Conservation (phyloP, 148 eudicot genomes). For the Agrostemma githago region DNA sequence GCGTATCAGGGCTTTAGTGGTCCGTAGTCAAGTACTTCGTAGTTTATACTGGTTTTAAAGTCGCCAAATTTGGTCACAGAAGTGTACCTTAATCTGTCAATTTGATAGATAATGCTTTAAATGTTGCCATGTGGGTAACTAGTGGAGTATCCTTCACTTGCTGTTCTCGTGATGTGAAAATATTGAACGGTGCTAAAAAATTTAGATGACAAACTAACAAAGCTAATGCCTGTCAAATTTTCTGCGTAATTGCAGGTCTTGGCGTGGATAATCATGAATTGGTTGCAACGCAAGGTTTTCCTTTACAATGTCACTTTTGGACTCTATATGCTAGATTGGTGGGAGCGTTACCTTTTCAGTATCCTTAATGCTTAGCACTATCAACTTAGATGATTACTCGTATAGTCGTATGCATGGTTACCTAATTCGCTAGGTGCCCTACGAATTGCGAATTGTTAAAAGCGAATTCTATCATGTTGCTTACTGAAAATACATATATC, state of each 20-base stretch:
- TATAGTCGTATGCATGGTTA: neutral
- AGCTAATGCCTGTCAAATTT: neutral
- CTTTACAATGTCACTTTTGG: slow-evolving; percentile 92
- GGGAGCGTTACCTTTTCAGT: slow-evolving; percentile 93
- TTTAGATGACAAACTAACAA: neutral
- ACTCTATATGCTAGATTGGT: slow-evolving; percentile 85
- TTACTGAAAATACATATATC: too few relatives aligned
- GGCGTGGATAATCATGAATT: slow-evolving; percentile 41
- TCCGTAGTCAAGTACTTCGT: too few relatives aligned
- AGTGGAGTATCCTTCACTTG: neutral
- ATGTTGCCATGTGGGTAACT: neutral
- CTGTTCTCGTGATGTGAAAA: neutral
- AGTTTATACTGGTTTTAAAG: too few relatives aligned
- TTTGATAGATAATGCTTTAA: neutral
- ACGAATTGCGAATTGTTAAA: too few relatives aligned
- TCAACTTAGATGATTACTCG: neutral
- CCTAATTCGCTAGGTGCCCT: neutral
- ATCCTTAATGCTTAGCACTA: slow-evolving; percentile 42
- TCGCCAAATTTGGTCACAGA: neutral
- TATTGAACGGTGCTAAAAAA: neutral
- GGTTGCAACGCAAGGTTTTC: slow-evolving; percentile 80
- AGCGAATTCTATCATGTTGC: neutral
- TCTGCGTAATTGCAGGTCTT: slow-evolving; percentile 19
- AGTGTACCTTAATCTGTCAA: neutral
- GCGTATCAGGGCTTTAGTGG: too few relatives aligned